Evolutionary conservation across 371 early-diverging fungal species (phyloP), one percentile per base, ranked within the genome.

Genomic region (Lichtheimia ornata): DNA sequence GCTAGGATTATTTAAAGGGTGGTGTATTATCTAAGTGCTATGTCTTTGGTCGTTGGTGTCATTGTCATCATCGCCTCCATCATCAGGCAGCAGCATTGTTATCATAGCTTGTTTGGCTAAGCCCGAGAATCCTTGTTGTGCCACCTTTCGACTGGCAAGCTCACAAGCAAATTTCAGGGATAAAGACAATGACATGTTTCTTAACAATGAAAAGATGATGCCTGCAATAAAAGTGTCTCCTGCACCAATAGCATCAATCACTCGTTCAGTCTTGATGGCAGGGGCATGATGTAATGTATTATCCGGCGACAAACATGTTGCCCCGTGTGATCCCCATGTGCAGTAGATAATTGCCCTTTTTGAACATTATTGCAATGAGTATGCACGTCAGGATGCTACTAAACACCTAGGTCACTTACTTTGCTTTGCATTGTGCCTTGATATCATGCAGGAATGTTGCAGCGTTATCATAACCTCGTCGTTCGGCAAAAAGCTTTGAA

Each of bases 151-250:
- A n/a, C 81, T 83, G 1, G 90, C 90, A 44, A 87, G 62, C 30
- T 74, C 61, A 41, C 84, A 84, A 18, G 82, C 84, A 60, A 77
- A 82, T 24, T 69, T 56, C 20, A 83, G 60, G 1, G 79, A 75
- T 11, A 64, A 52, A 44, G 44, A 18, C 12, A 57, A 35, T 15
- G 17, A n/a, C 47, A 57, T 60, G 2, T 57, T 44, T 55, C 15
- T 63, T 57, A 58, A 59, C 55, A 20, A 56, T 54, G 15, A 58
- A 63, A 74, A 67, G 30, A 90, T 84, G 18, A 82, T 64, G 0
- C 88, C 88, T 3, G 88, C 90, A 49, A 80, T 83, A 62, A 90
- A 90, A 0, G 88, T 87, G 61, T 90, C 90, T 17, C 90, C 90
- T 5, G 88, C 88, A 14, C 90, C 90, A 43, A 88, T 81, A 5